Conservation (phyloP, 176 grass and related monocot species). For the Eragrostis nindensis region DNA sequence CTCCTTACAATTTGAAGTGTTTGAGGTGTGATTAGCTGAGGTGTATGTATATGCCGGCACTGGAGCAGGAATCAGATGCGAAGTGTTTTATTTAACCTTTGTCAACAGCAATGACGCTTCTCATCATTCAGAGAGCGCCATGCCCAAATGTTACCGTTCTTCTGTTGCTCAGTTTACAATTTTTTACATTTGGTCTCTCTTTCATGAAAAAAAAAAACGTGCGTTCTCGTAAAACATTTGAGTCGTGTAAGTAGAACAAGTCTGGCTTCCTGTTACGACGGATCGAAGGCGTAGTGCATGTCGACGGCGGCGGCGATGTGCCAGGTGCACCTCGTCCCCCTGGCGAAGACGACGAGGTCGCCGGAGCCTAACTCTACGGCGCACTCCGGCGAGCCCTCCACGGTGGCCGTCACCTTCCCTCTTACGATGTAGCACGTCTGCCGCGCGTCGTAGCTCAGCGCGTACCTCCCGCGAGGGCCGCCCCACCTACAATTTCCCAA, state of each 20-base stretch:
- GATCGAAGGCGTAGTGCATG: constrained; percentile 73
- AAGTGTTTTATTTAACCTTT: not conserved
- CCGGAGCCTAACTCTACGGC: constrained; percentile 51
- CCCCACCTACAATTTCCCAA: constrained; percentile 52
- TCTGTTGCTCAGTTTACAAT: not conserved
- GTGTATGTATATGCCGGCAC: not conserved
- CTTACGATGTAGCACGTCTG: constrained; percentile 78
- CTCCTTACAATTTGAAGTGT: too few relatives aligned
- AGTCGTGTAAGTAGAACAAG: not conserved
- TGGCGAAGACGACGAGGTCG: constrained; percentile 65
- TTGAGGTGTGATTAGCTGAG: not conserved
- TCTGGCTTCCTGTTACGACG: constrained; percentile 27
- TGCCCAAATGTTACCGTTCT: not conserved
- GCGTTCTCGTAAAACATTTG: not conserved
- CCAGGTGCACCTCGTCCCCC: constrained; percentile 69
- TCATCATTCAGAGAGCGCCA: not conserved
- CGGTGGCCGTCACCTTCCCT: constrained; percentile 53
- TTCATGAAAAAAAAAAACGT: not conserved
- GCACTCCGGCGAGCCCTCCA: constrained; percentile 51
- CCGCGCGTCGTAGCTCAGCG: constrained; percentile 59
- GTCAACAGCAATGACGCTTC: not conserved
- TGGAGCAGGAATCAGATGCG: not conserved
- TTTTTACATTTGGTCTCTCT: not conserved
- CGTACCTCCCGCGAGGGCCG: constrained; percentile 58
- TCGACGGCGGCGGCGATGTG: constrained; percentile 62